Evolutionary conservation across 768 basidiomycete species (phyloP).

Genomic region (Amanita fuliginea): DNA sequence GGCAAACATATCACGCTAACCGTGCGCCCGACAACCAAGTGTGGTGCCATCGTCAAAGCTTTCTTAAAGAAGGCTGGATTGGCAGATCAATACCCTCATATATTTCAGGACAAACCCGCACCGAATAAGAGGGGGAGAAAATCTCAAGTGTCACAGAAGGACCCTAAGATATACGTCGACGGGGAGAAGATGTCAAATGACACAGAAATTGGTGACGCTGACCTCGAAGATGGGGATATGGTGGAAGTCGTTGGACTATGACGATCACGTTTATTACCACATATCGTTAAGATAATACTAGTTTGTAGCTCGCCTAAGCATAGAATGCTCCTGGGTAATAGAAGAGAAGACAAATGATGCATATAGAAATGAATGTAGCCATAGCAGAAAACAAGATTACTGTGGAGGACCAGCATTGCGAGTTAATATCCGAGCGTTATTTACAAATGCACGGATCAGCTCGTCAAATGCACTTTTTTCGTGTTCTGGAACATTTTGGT

Average conservation of each 20-base stretch:
- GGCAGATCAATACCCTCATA: constrained; percentile 36
- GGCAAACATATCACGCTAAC: constrained; percentile 49
- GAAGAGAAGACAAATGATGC: neutral
- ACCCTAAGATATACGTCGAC: constrained; percentile 50
- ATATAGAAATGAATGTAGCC: neutral
- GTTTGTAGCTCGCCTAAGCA: neutral
- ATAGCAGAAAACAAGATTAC: neutral
- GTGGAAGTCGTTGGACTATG: constrained; percentile 62
- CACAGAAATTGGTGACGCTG: constrained; percentile 51
- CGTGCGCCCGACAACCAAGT: constrained; percentile 67
- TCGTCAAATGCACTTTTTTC: constrained; percentile 81
- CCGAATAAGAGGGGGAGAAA: constrained; percentile 22
- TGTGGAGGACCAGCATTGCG: constrained; percentile 43
- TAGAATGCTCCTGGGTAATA: neutral
- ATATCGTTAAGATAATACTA: constrained; percentile 1
- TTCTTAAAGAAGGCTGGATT: constrained; percentile 63
- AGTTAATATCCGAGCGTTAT: constrained; percentile 83
- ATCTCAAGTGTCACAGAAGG: constrained; percentile 20
- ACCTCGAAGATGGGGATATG: constrained; percentile 72
- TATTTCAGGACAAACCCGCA: constrained; percentile 18
- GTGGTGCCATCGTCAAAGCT: constrained; percentile 63
- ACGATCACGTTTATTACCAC: constrained; percentile 5
- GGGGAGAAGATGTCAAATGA: constrained; percentile 59
- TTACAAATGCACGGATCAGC: constrained; percentile 84
- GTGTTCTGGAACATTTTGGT: constrained; percentile 44